These are phyloP conservation scores for Colletotrichum viniferum DNA, from an alignment of 2,329 filamentous ascomycete species.

Conservation along the genomic window DNA sequence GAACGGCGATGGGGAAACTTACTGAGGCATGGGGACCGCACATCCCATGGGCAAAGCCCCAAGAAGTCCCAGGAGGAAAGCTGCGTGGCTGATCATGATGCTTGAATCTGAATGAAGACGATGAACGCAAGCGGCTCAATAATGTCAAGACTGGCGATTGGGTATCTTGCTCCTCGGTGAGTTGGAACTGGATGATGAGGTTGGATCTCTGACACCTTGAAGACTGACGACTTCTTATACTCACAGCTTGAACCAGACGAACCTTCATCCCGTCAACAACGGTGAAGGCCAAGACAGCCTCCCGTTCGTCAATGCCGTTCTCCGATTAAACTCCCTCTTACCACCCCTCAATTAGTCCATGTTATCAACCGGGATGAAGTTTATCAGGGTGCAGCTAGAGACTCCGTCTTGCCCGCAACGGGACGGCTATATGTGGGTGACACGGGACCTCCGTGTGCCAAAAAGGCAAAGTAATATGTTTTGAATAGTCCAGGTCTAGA, in stretches of 20 bases:
- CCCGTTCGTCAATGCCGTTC: not conserved
- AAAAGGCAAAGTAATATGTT: not conserved
- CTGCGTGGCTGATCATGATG: not conserved
- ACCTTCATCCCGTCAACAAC: not conserved
- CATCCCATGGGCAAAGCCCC: not conserved
- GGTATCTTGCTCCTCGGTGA: not conserved
- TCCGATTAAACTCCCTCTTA: not conserved
- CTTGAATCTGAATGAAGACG: not conserved
- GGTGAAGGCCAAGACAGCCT: not conserved
- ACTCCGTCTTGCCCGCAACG: not conserved
- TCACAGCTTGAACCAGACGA: not conserved
- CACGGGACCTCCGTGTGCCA: not conserved
- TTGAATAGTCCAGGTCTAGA: not conserved
- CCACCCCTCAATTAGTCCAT: not conserved
- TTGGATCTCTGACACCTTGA: not conserved
- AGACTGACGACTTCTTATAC: not conserved
- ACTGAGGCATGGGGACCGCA: constrained; percentile 10
- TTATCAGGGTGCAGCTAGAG: not conserved
- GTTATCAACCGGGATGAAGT: not conserved
- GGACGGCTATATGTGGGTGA: not conserved
- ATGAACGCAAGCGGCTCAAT: not conserved
- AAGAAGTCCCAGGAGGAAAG: not conserved
- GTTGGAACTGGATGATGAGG: not conserved
- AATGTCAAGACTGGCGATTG: not conserved
- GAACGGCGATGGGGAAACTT: not conserved